These are phyloP conservation scores for Eucalyptus coolabah DNA, from an alignment of 345 rosid species.

Conservation along the genomic window DNA sequence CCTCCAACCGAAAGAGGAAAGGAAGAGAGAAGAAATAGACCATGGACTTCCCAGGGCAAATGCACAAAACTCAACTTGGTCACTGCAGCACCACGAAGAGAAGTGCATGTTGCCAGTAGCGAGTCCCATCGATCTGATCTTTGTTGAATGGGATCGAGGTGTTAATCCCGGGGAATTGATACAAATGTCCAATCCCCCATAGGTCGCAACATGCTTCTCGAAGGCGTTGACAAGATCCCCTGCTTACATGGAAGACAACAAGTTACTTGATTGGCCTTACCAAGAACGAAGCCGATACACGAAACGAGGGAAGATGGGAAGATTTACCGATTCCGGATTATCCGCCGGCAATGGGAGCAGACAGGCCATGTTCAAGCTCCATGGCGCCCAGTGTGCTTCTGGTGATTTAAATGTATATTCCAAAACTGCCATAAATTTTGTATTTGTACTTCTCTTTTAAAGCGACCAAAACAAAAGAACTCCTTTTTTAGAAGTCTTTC, in stretches of 20 bases:
- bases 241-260: not conserved
- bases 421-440: too few species aligned
- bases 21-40: not conserved
- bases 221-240: conserved; percentile 60
- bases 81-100: not conserved
- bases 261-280: too few species aligned
- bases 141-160: conserved; percentile 23
- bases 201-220: conserved; percentile 66
- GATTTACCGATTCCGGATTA: conserved; percentile 80
- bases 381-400: conserved; percentile 1
- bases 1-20: too few species aligned
- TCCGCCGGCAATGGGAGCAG: conserved; percentile 85
- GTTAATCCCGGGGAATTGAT: conserved; percentile 51
- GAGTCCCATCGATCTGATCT: conserved; percentile 61
- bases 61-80: not conserved
- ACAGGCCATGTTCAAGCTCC: conserved; percentile 81
- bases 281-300: not conserved
- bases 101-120: conserved; percentile 40
- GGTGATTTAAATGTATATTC: too few species aligned
- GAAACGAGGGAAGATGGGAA: not conserved
- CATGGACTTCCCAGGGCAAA: not conserved
- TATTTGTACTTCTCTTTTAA: too few species aligned
- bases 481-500: too few species aligned
- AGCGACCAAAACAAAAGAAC: too few species aligned
- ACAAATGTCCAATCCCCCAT: conserved; percentile 77